These are phyloP conservation scores for Amauroascus niger DNA, from an alignment of 2,329 filamentous ascomycete species.

Conservation along the genomic window DNA sequence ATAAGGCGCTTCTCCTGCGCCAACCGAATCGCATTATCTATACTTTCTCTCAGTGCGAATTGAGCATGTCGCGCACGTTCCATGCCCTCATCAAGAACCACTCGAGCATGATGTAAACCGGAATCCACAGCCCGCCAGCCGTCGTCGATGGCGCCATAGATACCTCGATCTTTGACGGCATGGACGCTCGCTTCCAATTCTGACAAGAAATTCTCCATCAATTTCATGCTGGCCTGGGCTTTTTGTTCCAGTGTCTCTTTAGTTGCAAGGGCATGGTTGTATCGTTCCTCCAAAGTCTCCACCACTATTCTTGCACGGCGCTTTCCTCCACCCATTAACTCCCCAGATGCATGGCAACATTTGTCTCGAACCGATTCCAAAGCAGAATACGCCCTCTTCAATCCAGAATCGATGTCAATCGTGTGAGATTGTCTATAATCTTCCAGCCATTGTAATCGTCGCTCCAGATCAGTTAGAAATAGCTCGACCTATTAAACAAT, in stretches of 20 bases:
- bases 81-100: slow-evolving; percentile 69
- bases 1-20: slow-evolving; percentile 76
- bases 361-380: slow-evolving; percentile 77
- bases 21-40: slow-evolving; percentile 64
- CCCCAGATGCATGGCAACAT: slow-evolving; percentile 82
- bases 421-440: slow-evolving; percentile 74
- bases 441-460: slow-evolving; percentile 79
- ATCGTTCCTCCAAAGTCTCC: slow-evolving; percentile 78
- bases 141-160: slow-evolving; percentile 69
- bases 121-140: slow-evolving; percentile 73
- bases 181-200: slow-evolving; percentile 78
- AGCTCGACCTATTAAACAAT: slow-evolving; percentile 33
- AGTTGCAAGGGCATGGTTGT: slow-evolving; percentile 73
- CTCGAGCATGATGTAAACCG: slow-evolving; percentile 61
- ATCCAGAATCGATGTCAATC: slow-evolving; percentile 68
- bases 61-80: slow-evolving; percentile 75
- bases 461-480: slow-evolving; percentile 67
- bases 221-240: slow-evolving; percentile 71
- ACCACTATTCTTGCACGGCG: slow-evolving; percentile 80
- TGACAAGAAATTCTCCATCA: slow-evolving; percentile 74
- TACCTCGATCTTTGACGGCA: slow-evolving; percentile 65
- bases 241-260: slow-evolving; percentile 88
- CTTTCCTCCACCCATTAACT: slow-evolving; percentile 77
- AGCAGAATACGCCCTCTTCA: slow-evolving; percentile 75
- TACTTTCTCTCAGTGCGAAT: slow-evolving; percentile 70